These are phyloP conservation scores for Parascedosporium putredinis DNA, from an alignment of 2,329 filamentous ascomycete species.

Conservation along the genomic window DNA sequence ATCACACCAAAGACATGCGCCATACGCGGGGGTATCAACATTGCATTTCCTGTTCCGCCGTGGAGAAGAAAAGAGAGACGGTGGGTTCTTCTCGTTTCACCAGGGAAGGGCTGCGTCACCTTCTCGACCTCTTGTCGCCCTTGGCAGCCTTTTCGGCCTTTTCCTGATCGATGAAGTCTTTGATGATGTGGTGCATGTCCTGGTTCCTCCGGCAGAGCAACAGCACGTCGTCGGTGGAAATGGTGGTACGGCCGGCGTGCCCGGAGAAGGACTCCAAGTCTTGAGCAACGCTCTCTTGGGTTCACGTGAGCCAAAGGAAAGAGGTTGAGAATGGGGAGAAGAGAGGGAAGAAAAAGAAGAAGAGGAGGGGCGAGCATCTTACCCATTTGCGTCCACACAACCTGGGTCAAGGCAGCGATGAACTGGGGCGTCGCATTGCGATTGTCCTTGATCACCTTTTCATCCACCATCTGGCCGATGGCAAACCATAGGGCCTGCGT, in stretches of 20 bases:
- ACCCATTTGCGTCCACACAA: slow-evolving; percentile 84
- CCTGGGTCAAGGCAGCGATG: slow-evolving; percentile 74
- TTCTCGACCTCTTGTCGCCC: slow-evolving; percentile 4
- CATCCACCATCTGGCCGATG: slow-evolving; percentile 80
- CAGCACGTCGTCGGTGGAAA: slow-evolving; percentile 80
- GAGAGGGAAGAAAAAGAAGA: background rate
- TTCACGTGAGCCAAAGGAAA: background rate
- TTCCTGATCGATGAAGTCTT: slow-evolving; percentile 52
- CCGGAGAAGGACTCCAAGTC: slow-evolving; percentile 50
- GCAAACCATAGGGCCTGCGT: slow-evolving; percentile 79
- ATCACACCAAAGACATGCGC: too few relatives aligned
- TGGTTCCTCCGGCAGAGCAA: slow-evolving; percentile 81
- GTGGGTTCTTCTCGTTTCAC: too few relatives aligned
- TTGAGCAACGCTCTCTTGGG: slow-evolving; percentile 41
- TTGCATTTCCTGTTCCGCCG: background rate
- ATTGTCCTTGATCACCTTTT: slow-evolving; percentile 48
- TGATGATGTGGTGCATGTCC: slow-evolving; percentile 67
- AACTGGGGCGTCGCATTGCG: slow-evolving; percentile 88
- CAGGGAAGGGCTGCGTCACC: background rate
- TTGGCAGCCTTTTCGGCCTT: slow-evolving; percentile 30
- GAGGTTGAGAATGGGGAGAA: background rate
- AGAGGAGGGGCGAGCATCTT: slow-evolving; percentile 15
- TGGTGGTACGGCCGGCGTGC: slow-evolving; percentile 70
- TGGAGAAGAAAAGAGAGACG: too few relatives aligned
- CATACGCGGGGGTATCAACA: too few relatives aligned